Evolutionary conservation across 768 basidiomycete genomes (phyloP).

Genomic region (Tylopilus sp.): DNA sequence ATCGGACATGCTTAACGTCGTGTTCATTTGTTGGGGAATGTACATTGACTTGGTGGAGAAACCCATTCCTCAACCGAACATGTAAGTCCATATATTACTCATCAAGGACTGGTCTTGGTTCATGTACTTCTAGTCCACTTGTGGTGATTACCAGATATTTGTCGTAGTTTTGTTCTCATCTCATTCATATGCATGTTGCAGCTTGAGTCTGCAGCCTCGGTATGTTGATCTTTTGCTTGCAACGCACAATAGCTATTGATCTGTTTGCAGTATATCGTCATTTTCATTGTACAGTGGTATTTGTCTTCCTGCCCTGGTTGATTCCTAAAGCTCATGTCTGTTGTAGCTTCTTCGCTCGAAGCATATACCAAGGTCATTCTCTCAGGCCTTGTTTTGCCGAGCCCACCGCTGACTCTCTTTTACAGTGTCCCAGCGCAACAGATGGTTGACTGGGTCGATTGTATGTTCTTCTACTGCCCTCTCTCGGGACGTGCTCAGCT

Average conservation of each 20-base stretch:
- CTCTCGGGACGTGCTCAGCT: not conserved
- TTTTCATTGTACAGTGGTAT: slow-evolving; percentile 16
- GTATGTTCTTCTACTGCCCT: not conserved
- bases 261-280: not conserved
- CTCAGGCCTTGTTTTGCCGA: not conserved
- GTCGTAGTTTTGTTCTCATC: not conserved
- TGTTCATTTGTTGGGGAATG: too few species aligned
- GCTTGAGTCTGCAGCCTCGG: slow-evolving; percentile 16
- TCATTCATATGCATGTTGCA: not conserved
- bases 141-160: too few species aligned
- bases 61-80: too few species aligned
- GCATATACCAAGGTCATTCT: slow-evolving; percentile 8
- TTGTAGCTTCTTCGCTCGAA: slow-evolving; percentile 11
- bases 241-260: not conserved
- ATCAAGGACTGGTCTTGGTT: too few species aligned
- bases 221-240: not conserved
- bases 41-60: too few species aligned
- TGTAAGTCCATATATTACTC: too few species aligned
- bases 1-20: too few species aligned
- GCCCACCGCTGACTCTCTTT: not conserved
- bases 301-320: not conserved
- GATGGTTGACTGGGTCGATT: slow-evolving; percentile 2
- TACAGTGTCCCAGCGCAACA: slow-evolving; percentile 10
- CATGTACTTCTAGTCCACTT: too few species aligned
- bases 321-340: not conserved